A percentile compares a stretch with the other conserved stretches of the same genome.
These are phyloP conservation scores for Stephanodiscus minutulus DNA, from an alignment of 108 stramenopile genomes.

Conservation along the genomic window DNA sequence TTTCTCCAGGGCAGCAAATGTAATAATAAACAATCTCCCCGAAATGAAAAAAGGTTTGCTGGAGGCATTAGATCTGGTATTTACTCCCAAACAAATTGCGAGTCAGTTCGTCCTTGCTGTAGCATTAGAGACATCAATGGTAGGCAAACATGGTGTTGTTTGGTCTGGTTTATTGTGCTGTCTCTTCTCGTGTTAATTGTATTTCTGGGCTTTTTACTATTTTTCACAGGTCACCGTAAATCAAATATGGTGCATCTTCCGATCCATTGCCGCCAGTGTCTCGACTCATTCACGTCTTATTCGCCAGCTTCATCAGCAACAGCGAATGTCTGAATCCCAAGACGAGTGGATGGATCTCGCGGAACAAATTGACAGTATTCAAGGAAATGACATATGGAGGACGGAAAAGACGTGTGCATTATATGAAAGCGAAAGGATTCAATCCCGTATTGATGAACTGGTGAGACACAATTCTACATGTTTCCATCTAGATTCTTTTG, in stretches of 20 bases:
- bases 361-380: constrained; percentile 81
- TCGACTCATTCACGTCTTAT: constrained; percentile 74
- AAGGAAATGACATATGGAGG: constrained; percentile 84
- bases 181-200: neutral
- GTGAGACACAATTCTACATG: constrained; percentile 17
- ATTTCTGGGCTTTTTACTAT: neutral
- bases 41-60: constrained; percentile 53
- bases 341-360: constrained; percentile 92
- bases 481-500: neutral
- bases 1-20: constrained; percentile 25
- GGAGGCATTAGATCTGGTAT: constrained; percentile 72
- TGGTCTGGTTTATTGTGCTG: neutral
- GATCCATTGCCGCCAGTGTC: constrained; percentile 60
- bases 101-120: constrained; percentile 71
- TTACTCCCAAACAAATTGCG: constrained; percentile 72
- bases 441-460: constrained; percentile 83
- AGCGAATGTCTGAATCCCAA: constrained; percentile 58
- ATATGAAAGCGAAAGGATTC: constrained; percentile 83
- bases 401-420: constrained; percentile 74
- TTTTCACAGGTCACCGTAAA: constrained; percentile 49
- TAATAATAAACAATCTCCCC: constrained; percentile 42
- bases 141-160: constrained; percentile 8
- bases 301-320: constrained; percentile 65
- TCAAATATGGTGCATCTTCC: constrained; percentile 62
- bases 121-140: constrained; percentile 78